These are phyloP conservation scores for Ilex paraguariensis DNA, from an alignment of 305 asterid species.

Conservation along the genomic window DNA sequence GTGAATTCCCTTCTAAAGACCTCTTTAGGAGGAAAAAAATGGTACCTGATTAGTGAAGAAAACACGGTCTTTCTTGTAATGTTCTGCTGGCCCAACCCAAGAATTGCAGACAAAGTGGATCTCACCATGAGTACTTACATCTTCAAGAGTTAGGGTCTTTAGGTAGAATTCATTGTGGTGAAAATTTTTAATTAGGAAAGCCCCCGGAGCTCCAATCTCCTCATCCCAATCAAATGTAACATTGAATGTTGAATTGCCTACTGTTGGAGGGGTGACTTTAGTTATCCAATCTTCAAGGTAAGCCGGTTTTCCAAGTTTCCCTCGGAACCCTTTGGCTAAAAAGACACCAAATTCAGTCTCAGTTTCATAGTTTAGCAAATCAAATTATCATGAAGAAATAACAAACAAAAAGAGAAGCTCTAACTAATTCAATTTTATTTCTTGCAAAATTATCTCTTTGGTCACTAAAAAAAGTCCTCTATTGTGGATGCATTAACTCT, in stretches of 20 bases:
- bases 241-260: constrained; percentile 24
- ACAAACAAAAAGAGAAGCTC: background rate
- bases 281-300: constrained; percentile 48
- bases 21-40: background rate
- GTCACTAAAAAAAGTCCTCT: background rate
- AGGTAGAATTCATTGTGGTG: constrained; percentile 72
- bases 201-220: constrained; percentile 61
- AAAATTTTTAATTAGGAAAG: constrained; percentile 41
- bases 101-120: constrained; percentile 71
- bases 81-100: constrained; percentile 61
- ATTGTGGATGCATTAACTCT: too few relatives aligned
- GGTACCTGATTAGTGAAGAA: constrained; percentile 64
- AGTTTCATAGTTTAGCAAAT: background rate
- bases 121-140: constrained; percentile 48
- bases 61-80: constrained; percentile 42
- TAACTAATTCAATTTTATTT: background rate
- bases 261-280: constrained; percentile 15
- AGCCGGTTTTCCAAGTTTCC: constrained; percentile 47
- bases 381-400: background rate
- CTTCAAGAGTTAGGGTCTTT: constrained; percentile 57
- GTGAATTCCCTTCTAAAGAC: too few relatives aligned
- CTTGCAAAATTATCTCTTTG: background rate
- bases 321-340: constrained; percentile 27
- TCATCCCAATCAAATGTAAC: constrained; percentile 61
- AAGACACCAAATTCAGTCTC: background rate